Evolutionary conservation across 2,329 filamentous ascomycete genomes (phyloP).

Genomic region (Alternaria infectoria): DNA sequence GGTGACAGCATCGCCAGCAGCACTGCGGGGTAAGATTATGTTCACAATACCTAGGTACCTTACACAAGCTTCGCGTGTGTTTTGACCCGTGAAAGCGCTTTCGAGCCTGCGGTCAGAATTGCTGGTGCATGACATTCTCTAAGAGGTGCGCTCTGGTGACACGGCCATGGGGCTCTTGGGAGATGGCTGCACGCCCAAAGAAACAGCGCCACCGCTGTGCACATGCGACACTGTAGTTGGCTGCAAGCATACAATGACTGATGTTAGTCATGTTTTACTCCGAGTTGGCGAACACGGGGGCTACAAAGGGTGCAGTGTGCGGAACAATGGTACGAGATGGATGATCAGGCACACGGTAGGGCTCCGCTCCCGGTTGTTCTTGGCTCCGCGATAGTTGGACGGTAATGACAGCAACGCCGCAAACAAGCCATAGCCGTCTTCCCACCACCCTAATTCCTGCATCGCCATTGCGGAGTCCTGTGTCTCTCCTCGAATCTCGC

Average conservation of each 20-base stretch:
- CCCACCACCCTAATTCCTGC: background rate
- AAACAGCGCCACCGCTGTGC: background rate
- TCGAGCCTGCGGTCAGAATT: background rate
- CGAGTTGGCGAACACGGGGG: background rate
- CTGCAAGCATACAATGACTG: background rate
- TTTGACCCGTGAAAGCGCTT: background rate
- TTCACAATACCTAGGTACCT: background rate
- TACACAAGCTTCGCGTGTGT: background rate
- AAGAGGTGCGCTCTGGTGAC: background rate
- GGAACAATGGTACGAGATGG: background rate
- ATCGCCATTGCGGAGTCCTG: background rate
- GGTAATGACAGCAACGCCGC: background rate
- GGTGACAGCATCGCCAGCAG: conserved; percentile 8
- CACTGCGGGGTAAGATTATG: conserved; percentile 17
- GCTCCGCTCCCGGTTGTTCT: conserved; percentile 2
- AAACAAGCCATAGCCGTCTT: background rate
- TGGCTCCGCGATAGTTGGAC: conserved; percentile 1
- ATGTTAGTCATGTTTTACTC: background rate
- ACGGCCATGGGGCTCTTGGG: background rate
- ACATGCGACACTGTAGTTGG: background rate
- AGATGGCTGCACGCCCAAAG: background rate
- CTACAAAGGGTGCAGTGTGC: background rate
- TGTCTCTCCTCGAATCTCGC: background rate
- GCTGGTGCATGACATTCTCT: background rate
- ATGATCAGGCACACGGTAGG: conserved; percentile 3